Evolutionary conservation across 345 rosid species (phyloP), one percentile per base, ranked within the genome.

Genomic region (Citrus cavaleriei): DNA sequence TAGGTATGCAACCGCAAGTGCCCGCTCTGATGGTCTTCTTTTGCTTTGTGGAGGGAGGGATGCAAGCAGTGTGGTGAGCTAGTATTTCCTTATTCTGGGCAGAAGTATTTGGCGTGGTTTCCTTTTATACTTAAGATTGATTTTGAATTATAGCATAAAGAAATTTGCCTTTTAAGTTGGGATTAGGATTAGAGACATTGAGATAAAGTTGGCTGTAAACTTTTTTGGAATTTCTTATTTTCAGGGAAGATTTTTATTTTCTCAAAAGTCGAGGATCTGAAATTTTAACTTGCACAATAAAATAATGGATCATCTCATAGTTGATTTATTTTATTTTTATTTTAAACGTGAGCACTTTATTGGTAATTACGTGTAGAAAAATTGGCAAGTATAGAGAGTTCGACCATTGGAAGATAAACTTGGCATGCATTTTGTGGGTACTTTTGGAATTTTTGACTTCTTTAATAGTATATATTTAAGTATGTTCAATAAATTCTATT

Each of bases 1-100:
- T 86, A 97, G 99, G 99, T 97, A 97, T 82, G 98, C 99, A 65
- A 96, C 99, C 69, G 99, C 98, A 84, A 93, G 99, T 89, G 99
- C 99, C 27, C 93, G 98, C 49, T 94, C 99, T 73, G 98, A 97
- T 88, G 99, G 99, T 77, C 98, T 97, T 84, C 99, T 97, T 78
- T 85, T 97, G 79, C 99, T 97, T 76, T 97, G 98, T 87, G 99
- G 99, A 46, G 99, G 99, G 82, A 90, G 98, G 77, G 99, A 97
- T 89, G 91, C 93, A 34, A 97, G 84, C 72, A 93, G 98, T 86
- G 98, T 94, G 95, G 99, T 96, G 78, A 87, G 97, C 70, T n/a
- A 35, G 27, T 49, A 38, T 84, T 42, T 70, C 42, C 54, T 72
- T 77, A 49, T 74, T 40, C 28, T 64, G 42, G 5, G 49, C 18